Evolutionary conservation across 192 early-diverging fungal species (phyloP).

Genomic region (Cladochytrium replicatum): DNA sequence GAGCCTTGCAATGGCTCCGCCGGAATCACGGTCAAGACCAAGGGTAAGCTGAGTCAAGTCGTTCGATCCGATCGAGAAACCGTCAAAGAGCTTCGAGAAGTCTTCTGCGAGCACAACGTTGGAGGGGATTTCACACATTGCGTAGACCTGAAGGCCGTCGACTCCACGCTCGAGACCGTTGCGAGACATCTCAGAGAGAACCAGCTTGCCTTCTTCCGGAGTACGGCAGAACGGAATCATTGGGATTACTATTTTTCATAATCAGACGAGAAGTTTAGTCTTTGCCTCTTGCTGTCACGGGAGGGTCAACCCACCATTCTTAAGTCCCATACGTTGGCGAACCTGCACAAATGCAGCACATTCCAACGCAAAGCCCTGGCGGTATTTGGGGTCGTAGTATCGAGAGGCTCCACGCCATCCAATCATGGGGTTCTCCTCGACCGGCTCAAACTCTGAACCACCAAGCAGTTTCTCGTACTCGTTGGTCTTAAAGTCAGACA

Average conservation of each 20-base stretch:
- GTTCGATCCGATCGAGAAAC: conserved; percentile 17
- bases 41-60: conserved; percentile 12
- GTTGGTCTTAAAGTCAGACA: conserved; percentile 16
- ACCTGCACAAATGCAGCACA: conserved; percentile 8
- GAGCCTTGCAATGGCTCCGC: not conserved
- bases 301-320: not conserved
- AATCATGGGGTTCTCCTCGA: conserved; percentile 17
- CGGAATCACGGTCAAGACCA: conserved; percentile 12
- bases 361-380: conserved; percentile 13
- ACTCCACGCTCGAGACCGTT: conserved; percentile 6
- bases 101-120: conserved; percentile 13
- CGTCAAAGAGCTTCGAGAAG: conserved; percentile 15
- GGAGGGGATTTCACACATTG: conserved; percentile 19
- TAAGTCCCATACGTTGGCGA: conserved; percentile 10
- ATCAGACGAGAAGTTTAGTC: not conserved
- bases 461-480: conserved; percentile 9
- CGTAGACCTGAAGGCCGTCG: conserved; percentile 12
- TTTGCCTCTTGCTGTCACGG: no score
- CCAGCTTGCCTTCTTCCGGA: conserved; percentile 3
- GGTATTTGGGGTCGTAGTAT: conserved; percentile 13
- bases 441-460: conserved; percentile 9
- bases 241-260: conserved; percentile 3
- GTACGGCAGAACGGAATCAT: conserved; percentile 18
- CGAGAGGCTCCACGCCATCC: conserved; percentile 15
- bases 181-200: conserved; percentile 4